Base-by-base conservation (phyloP, 2,329 filamentous ascomycete species). In the Phyllosticta citriasiana region DNA sequence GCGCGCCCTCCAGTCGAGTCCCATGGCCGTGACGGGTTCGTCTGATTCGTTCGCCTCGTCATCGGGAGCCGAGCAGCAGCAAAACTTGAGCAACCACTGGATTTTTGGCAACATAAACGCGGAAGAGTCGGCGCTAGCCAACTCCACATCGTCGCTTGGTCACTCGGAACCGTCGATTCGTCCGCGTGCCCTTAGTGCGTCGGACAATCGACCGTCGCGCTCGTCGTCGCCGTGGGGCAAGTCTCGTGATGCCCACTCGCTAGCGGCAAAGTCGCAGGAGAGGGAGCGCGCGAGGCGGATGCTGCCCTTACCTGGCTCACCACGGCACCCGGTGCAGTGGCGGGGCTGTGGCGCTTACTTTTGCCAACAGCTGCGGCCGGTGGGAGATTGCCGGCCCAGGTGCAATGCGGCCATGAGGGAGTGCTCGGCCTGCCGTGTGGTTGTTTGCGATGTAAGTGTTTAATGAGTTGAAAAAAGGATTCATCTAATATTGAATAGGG, bases 281-380 rank as follows among this genome's bases (percentile, higher is more conserved):
- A 51, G 59, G 7, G 55, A 50, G 2, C 60, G 60, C 55, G 57
- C 59, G 25, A 59, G 52, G 14, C 33, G 33, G 14, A 40, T 40
- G 33, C 67, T 72, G 22, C 72, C 74, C 22, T 65, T 76, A 6
- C 74, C 74, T 7, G 73, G 74, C 58, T 69, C 73, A 57, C 71
- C 72, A 30, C 67, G 71, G 3, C 74, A 77, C 65, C 74, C 74
- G 10, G 74, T 77, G 2, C 74, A 76, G 57, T 77, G 74, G 74
- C 69, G 75, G 65, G 74, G 74, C 16, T 77, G 74, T 59, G 74
- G 74, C 2, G 70, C 72, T 2, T 76, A 75, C 64, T 77, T 76
- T 60, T 77, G 74, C 62, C 73, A 74, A 56, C 71, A 69, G 60
- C 68, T 71, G 10, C 64, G 74, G 26, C 71, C 73, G 2, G 69